Conservation (phyloP, 2,329 filamentous ascomycete genomes). For the Fusarium mexicanum region DNA sequence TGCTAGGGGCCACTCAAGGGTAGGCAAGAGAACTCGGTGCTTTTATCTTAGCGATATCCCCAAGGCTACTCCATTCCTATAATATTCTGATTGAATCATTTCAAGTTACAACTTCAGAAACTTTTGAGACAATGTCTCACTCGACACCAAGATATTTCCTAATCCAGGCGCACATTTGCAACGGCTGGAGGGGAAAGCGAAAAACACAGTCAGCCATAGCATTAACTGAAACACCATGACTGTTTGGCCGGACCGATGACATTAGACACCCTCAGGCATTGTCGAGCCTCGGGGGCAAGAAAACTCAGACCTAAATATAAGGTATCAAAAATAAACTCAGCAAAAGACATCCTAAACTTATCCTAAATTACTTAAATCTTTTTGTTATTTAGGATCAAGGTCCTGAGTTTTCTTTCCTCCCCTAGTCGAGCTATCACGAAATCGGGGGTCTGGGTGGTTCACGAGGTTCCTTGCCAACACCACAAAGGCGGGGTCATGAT, state of each 20-base stretch:
- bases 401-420: no score
- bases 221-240: constrained; percentile 3
- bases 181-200: neutral
- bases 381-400: no score
- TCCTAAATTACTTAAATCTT: no score
- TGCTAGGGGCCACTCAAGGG: neutral
- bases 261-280: neutral
- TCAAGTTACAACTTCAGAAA: neutral
- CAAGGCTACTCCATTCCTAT: neutral
- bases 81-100: neutral
- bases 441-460: neutral
- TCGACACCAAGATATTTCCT: neutral
- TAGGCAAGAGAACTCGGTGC: neutral
- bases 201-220: neutral
- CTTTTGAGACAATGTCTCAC: neutral
- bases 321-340: no score
- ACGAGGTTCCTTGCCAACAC: constrained; percentile 15
- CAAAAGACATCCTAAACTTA: no score
- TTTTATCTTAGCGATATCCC: neutral
- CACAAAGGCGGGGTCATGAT: constrained; percentile 29
- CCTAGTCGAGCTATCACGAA: neutral
- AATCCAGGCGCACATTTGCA: neutral
- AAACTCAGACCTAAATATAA: no score
- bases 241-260: neutral
- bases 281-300: neutral